Base-by-base conservation (phyloP, 257 asterid genomes). In the Scutellaria baicalensis region DNA sequence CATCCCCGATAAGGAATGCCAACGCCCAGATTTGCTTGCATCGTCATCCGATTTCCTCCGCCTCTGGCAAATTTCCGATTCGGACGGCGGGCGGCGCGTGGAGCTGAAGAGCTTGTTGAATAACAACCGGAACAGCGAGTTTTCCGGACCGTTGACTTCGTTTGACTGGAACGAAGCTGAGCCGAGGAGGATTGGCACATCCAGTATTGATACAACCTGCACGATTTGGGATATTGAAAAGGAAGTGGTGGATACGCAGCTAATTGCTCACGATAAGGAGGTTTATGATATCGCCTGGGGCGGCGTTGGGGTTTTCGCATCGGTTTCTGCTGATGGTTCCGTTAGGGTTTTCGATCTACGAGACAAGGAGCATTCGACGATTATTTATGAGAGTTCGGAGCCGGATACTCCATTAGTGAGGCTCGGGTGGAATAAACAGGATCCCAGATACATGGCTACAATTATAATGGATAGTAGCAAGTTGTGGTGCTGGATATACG, bases 111-210 rank as follows among this genome's bases (percentile, higher is more conserved):
- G 89, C 71, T 54, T 87, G 50, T 70, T 91, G 49, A 87, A 85
- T 55, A 87, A 87, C 59, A 93, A 91, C 62, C 88, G 91, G n/a
- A 89, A 86, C 78, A 91, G 91, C 73, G 99, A 93, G 73, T 93
- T 77, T 56, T 93, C 95, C 5, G 97, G 96, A 0, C 97, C 97
- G 18, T 55, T 93, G 65, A 91, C 99, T 17, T 89, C 96, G 27
- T 93, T 93, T 72, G 99, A 93, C 80, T 93, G 99, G 99, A 93
- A 93, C 59, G 99, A 93, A 48, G 97, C 95, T 1, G 99, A 93
- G 78, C 97, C 99, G 38, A 80, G 86, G 82, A 80, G 96, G 65
- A 93, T 93, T 42, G 99, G 99, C 47, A 93, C 99, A 1, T 89
- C 95, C 4, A 93, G 98, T 68, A 88, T 93, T 31, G 98, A 93